phyloP scores from a whole-genome alignment of 2,329 filamentous ascomycete species.

The Volutella citrinella region DNA sequence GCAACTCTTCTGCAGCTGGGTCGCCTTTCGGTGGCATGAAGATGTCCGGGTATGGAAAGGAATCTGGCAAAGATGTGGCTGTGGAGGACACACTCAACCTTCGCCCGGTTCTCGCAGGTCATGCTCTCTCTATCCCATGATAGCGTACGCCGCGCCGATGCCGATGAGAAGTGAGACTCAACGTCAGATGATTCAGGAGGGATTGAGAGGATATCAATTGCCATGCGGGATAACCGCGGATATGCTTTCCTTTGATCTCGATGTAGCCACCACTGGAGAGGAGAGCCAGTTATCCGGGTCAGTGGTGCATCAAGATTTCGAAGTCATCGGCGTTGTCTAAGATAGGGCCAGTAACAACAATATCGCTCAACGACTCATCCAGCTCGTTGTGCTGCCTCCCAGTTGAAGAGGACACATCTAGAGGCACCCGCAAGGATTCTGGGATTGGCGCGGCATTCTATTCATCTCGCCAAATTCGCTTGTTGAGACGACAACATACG shows the following conservation, averaged over 20 bases:
- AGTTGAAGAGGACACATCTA: constrained; percentile 1
- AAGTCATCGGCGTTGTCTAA: constrained; percentile 1
- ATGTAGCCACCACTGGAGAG: constrained; percentile 1
- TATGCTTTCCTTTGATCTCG: constrained; percentile 1
- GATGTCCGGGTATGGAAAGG: constrained; percentile 6
- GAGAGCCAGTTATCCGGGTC: constrained; percentile 1
- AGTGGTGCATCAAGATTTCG: constrained; percentile 1
- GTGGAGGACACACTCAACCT: constrained; percentile 4
- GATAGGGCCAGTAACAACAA: constrained; percentile 1
- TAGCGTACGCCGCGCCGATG: constrained; percentile 1
- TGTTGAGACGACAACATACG: too few species aligned
- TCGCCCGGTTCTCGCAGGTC: constrained; percentile 1
- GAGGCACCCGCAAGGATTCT: constrained; percentile 1
- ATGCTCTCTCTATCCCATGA: constrained; percentile 1
- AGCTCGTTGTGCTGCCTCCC: neutral
- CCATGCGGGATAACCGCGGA: too few species aligned
- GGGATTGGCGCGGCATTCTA: constrained; percentile 1
- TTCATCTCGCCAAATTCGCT: neutral
- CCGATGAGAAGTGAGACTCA: constrained; percentile 1
- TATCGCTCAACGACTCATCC: constrained; percentile 1
- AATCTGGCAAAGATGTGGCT: constrained; percentile 7
- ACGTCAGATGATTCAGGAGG: constrained; percentile 1
- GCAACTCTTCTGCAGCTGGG: constrained; percentile 6
- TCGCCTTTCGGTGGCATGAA: constrained; percentile 9
- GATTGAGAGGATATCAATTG: neutral